Conservation (phyloP, 257 asterid species). For the Salvia splendens region DNA sequence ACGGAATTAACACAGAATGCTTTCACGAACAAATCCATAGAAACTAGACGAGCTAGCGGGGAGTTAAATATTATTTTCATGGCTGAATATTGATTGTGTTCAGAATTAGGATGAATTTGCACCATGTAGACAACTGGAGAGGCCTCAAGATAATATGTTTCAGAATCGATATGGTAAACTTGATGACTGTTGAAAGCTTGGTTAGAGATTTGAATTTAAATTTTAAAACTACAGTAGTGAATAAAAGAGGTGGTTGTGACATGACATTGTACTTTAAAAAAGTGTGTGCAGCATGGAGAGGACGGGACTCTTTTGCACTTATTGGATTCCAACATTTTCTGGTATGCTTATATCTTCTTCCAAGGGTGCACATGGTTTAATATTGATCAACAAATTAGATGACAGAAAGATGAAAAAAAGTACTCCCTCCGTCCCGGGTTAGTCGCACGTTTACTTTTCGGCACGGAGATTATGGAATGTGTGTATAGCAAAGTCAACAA, state of each 20-base stretch:
- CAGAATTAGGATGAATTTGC: no score
- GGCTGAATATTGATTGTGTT: not conserved
- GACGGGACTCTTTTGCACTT: constrained; percentile 17
- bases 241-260: constrained; percentile 24
- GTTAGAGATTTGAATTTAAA: not conserved
- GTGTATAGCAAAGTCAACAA: no score
- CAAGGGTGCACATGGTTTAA: constrained; percentile 14
- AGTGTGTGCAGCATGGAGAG: constrained; percentile 21
- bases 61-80: not conserved
- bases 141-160: not conserved
- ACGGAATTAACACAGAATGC: not conserved
- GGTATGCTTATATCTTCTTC: constrained; percentile 19
- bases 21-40: not conserved
- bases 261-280: constrained; percentile 19
- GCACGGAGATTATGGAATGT: no score
- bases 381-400: not conserved
- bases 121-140: not conserved
- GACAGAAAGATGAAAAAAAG: not conserved
- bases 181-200: not conserved
- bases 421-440: no score
- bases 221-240: not conserved
- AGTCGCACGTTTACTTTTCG: no score
- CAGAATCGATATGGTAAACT: not conserved
- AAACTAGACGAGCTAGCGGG: not conserved
- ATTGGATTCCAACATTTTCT: constrained; percentile 27